Percentiles rank a stretch among this genome's conserved stretches.
Conservation (phyloP, 805 yeast species). For the Sporopachydermia quercuum region DNA sequence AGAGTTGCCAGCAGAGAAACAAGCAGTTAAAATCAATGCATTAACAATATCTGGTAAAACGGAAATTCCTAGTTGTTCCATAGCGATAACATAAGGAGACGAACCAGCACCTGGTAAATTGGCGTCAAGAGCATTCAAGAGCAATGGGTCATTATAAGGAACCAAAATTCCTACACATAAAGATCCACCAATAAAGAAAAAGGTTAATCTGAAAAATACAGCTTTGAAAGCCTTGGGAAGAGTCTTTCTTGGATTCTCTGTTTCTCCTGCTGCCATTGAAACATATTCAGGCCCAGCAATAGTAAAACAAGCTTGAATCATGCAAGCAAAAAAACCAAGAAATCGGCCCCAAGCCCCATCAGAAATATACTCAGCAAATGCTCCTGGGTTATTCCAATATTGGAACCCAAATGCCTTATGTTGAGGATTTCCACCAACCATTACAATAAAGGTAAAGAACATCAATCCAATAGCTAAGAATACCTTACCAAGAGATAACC, state of each 20-base stretch:
- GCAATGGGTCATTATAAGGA: constrained; percentile 48
- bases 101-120: constrained; percentile 66
- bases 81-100: constrained; percentile 74
- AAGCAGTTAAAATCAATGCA: constrained; percentile 57
- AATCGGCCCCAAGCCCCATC: constrained; percentile 49
- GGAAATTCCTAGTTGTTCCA: constrained; percentile 49
- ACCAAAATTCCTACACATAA: constrained; percentile 67
- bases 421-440: constrained; percentile 79
- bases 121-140: constrained; percentile 40
- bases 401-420: constrained; percentile 48
- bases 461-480: constrained; percentile 62
- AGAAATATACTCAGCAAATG: constrained; percentile 40
- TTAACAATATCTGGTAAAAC: constrained; percentile 68
- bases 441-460: constrained; percentile 60
- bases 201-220: constrained; percentile 50
- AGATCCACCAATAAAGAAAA: constrained; percentile 61
- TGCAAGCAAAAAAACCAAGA: constrained; percentile 56
- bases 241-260: constrained; percentile 51
- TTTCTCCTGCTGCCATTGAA: constrained; percentile 76
- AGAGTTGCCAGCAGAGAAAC: constrained; percentile 77
- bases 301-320: constrained; percentile 61
- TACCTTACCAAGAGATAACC: constrained; percentile 62
- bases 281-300: constrained; percentile 82
- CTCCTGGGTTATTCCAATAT: constrained; percentile 38
- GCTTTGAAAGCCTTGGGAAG: constrained; percentile 70